Conservation (phyloP, 225 moss, liverwort and hornwort genomes). For the Physcomitrellopsis africana region DNA sequence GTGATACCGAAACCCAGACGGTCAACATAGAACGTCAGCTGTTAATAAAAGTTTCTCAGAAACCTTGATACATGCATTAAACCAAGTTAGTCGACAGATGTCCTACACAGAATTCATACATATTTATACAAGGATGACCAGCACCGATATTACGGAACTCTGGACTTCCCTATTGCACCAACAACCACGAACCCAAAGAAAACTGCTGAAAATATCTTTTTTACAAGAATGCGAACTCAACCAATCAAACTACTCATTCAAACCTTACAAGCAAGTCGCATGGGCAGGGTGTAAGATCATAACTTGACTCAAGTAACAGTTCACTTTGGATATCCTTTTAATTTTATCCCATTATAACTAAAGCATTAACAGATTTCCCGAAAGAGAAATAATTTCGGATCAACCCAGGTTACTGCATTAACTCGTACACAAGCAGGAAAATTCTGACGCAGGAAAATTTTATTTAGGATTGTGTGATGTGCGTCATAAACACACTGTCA, state of each 20-base stretch:
- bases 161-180: no score
- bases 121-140: no score
- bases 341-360: no score
- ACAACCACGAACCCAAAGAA: no score
- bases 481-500: neutral
- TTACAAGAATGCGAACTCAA: no score
- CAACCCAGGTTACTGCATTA: neutral
- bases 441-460: neutral
- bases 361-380: no score
- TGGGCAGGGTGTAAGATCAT: no score
- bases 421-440: neutral
- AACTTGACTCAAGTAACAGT: no score
- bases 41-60: conserved; percentile 5
- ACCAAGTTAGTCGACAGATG: conserved; percentile 3
- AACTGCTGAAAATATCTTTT: no score
- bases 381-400: neutral
- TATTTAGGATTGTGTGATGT: neutral
- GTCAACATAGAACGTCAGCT: neutral
- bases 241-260: no score
- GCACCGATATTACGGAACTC: neutral
- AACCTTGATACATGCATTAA: neutral
- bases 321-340: no score
- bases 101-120: neutral
- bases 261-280: no score
- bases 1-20: conserved; percentile 8